Percentiles rank a stretch among this genome's conserved stretches.
phyloP scores from a whole-genome alignment of 768 basidiomycete species.

The Xanthoconium purpureum region DNA sequence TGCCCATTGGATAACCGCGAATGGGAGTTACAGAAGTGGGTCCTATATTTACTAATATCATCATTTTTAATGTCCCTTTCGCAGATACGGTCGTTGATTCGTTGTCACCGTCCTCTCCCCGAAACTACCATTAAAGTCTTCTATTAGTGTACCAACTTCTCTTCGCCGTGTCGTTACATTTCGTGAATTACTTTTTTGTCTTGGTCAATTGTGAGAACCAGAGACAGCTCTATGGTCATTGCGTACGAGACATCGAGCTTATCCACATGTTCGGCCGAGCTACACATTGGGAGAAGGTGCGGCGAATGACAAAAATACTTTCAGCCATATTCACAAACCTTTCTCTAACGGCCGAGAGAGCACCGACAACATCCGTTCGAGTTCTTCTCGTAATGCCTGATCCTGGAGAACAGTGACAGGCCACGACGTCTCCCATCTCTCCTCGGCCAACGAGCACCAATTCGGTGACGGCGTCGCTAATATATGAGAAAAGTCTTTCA shows the following conservation, averaged over 20 bases:
- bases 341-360: neutral
- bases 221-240: neutral
- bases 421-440: slow-evolving; percentile 19
- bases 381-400: slow-evolving; percentile 12
- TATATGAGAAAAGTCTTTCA: slow-evolving; percentile 88
- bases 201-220: neutral
- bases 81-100: slow-evolving; percentile 42
- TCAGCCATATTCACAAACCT: neutral
- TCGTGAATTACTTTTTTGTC: neutral
- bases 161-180: neutral
- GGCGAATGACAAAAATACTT: no score
- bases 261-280: no score
- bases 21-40: slow-evolving; percentile 95
- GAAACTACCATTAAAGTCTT: slow-evolving; percentile 18
- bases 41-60: slow-evolving; percentile 12
- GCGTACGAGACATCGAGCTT: no score
- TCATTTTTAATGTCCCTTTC: neutral
- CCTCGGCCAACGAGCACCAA: slow-evolving; percentile 41
- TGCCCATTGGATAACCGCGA: slow-evolving; percentile 95
- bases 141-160: slow-evolving; percentile 9
- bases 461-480: slow-evolving; percentile 73
- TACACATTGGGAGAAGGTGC: no score
- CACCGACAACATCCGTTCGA: slow-evolving; percentile 18
- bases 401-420: slow-evolving; percentile 19
- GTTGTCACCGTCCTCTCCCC: neutral